phyloP scores from a whole-genome alignment of 257 asterid genomes.

The Eucommia ulmoides region DNA sequence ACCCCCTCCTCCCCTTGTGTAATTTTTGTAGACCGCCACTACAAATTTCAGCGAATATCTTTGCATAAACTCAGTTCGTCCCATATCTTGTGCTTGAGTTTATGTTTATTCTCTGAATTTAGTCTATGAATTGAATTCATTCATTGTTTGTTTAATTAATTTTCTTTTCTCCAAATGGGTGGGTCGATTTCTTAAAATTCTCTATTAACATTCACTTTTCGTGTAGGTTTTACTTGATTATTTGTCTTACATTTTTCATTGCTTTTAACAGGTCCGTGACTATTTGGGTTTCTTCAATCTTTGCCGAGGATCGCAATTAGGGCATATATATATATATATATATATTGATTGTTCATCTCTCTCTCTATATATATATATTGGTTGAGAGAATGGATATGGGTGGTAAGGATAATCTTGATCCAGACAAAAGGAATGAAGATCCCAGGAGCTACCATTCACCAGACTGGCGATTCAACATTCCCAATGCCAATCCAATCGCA shows the following conservation, averaged over 20 bases:
- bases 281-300: background rate
- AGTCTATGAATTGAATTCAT: background rate
- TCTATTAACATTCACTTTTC: no score
- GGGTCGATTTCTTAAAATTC: no score
- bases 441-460: conserved; percentile 31
- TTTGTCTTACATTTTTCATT: no score
- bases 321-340: no score
- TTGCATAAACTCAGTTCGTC: no score
- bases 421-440: conserved; percentile 32
- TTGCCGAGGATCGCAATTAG: background rate
- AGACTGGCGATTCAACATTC: conserved; percentile 53
- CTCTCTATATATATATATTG: no score
- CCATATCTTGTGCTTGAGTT: background rate
- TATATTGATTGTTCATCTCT: conserved; percentile 17
- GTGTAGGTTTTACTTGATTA: no score
- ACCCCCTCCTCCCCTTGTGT: conserved; percentile 18
- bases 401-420: conserved; percentile 36
- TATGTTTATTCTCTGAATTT: background rate
- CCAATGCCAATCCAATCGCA: conserved; percentile 25
- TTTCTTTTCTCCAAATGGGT: no score
- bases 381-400: conserved; percentile 36
- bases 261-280: background rate
- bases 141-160: no score
- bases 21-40: conserved; percentile 8
- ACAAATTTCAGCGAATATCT: conserved; percentile 38